phyloP scores from a whole-genome alignment of 306 rosid genomes.

The Clitoria ternatea region DNA sequence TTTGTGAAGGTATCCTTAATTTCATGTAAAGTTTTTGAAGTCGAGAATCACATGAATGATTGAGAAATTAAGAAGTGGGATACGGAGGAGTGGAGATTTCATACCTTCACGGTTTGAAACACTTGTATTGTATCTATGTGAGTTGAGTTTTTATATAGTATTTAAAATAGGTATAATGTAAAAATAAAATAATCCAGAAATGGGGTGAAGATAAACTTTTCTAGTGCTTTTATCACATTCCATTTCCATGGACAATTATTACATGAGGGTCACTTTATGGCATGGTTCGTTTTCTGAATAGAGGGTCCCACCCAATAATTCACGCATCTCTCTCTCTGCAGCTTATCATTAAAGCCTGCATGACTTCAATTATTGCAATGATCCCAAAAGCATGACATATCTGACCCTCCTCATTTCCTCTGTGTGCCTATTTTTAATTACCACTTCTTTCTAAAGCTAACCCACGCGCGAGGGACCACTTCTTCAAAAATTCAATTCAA shows the following conservation, averaged over 20 bases:
- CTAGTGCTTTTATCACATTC: conserved; percentile 14
- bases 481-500: not conserved
- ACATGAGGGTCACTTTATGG: conserved; percentile 12
- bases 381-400: conserved; percentile 98
- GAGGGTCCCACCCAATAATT: conserved; percentile 58
- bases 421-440: conserved; percentile 40
- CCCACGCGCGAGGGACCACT: conserved; percentile 66
- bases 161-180: no score
- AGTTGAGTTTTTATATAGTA: no score
- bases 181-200: no score
- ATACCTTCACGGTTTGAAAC: not conserved
- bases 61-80: conserved; percentile 6
- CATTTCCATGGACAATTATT: conserved; percentile 3
- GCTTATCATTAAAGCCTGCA: conserved; percentile 93
- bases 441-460: conserved; percentile 37
- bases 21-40: no score
- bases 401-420: conserved; percentile 70
- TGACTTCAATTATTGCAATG: conserved; percentile 95
- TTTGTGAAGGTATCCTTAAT: no score
- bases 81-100: not conserved
- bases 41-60: not conserved
- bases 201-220: no score
- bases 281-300: conserved; percentile 25
- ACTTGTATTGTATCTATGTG: no score
- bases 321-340: conserved; percentile 39